A percentile compares a stretch with the other conserved stretches of the same genome.
phyloP scores from a whole-genome alignment of 495 filamentous ascomycete genomes.

The Talaromyces nanjingensis region DNA sequence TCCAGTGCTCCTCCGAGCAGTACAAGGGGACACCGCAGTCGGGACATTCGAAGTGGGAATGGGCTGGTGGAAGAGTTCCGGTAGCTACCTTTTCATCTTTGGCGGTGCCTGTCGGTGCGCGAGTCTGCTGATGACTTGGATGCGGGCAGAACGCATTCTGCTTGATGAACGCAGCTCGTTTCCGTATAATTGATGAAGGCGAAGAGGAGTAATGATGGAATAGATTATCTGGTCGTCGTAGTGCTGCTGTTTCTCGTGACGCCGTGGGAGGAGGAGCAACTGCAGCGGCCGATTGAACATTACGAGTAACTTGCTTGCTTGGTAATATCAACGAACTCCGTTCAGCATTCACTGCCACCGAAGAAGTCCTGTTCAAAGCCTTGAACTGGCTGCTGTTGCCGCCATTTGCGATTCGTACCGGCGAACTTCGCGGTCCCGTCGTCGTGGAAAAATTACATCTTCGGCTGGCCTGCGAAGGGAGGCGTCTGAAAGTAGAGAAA shows the following conservation, averaged over 20 bases:
- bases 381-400: neutral
- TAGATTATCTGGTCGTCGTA: slow-evolving; percentile 74
- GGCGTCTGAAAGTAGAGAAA: neutral
- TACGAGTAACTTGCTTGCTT: neutral
- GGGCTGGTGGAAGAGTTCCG: slow-evolving; percentile 53
- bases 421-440: neutral
- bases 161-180: slow-evolving; percentile 80
- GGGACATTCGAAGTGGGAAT: slow-evolving; percentile 89
- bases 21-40: slow-evolving; percentile 94
- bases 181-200: slow-evolving; percentile 74
- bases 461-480: neutral
- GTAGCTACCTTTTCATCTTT: slow-evolving; percentile 33
- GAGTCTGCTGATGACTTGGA: slow-evolving; percentile 67
- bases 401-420: neutral
- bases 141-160: slow-evolving; percentile 91
- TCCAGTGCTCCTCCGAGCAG: slow-evolving; percentile 90
- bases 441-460: slow-evolving; percentile 8
- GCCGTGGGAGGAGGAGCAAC: slow-evolving; percentile 8
- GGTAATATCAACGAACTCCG: neutral
- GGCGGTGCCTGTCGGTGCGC: slow-evolving; percentile 48
- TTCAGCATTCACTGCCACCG: neutral
- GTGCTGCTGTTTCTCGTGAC: slow-evolving; percentile 28
- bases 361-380: neutral
- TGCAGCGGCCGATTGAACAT: slow-evolving; percentile 6
- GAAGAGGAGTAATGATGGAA: slow-evolving; percentile 89